Evolutionary conservation across 139 green algal species (phyloP).

Genomic region (Micractinium conductrix): DNA sequence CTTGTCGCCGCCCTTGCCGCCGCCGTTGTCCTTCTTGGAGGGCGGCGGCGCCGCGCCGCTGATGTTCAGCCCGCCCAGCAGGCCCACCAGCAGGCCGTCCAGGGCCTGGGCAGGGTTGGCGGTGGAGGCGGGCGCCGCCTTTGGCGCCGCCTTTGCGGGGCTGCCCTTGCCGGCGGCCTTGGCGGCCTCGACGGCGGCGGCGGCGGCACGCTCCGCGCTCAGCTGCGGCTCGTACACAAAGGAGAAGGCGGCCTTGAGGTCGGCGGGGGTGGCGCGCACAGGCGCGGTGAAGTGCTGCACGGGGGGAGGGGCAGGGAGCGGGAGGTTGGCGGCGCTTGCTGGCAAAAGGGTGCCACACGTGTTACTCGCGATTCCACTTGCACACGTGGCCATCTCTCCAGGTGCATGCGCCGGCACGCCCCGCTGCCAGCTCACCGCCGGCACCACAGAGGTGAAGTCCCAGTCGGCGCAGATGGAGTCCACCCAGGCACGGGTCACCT

Average conservation of each 20-base stretch:
- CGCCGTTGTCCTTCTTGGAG: neutral
- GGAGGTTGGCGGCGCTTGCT: neutral
- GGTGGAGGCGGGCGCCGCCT: neutral
- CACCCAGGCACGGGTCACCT: slow-evolving; percentile 73
- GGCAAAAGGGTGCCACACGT: no score
- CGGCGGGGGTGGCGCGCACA: slow-evolving; percentile 56
- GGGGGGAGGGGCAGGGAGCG: neutral
- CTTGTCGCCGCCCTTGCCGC: neutral
- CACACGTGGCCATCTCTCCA: neutral
- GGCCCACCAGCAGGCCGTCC: slow-evolving; percentile 11
- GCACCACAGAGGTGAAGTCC: slow-evolving; percentile 90
- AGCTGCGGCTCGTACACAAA: slow-evolving; percentile 53
- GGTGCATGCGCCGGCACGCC: no score
- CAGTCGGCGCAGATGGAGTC: slow-evolving; percentile 79
- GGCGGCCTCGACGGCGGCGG: neutral
- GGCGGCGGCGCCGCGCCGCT: neutral
- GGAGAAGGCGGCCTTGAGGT: slow-evolving; percentile 54
- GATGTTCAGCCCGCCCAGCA: slow-evolving; percentile 30
- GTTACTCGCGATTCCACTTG: neutral
- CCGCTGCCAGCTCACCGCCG: slow-evolving; percentile 45
- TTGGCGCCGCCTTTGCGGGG: neutral
- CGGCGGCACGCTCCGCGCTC: slow-evolving; percentile 13
- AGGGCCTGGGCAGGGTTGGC: slow-evolving; percentile 24
- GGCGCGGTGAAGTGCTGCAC: slow-evolving; percentile 85
- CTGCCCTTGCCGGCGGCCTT: neutral